A percentile compares a stretch with the other conserved stretches of the same genome.
These are phyloP conservation scores for Peronospora destructor DNA, from an alignment of 352 stramenopile species.

Conservation along the genomic window DNA sequence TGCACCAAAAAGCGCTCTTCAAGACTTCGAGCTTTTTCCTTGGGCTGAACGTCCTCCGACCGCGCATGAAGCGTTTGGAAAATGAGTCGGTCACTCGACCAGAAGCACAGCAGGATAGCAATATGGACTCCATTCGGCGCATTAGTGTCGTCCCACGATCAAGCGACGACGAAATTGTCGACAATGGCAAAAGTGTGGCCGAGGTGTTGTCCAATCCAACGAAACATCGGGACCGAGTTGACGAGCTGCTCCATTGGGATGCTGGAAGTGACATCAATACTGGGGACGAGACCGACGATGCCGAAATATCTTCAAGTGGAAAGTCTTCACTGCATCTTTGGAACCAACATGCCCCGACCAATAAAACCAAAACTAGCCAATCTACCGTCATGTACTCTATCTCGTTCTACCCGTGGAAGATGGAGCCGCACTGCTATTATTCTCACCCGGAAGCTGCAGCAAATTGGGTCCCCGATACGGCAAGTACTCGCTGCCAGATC, in stretches of 20 bases:
- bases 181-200: constrained; percentile 1
- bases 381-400: constrained; percentile 57
- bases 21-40: constrained; percentile 27
- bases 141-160: constrained; percentile 10
- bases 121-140: constrained; percentile 13
- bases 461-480: constrained; percentile 66
- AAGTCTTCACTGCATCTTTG: constrained; percentile 14
- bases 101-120: constrained; percentile 12
- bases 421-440: constrained; percentile 60
- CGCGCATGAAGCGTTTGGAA: constrained; percentile 4
- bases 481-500: constrained; percentile 55
- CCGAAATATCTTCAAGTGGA: constrained; percentile 4
- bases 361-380: constrained; percentile 11
- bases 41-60: constrained; percentile 19
- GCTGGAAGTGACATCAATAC: constrained; percentile 3
- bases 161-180: constrained; percentile 7
- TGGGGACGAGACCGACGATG: constrained; percentile 11
- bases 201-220: constrained; percentile 10
- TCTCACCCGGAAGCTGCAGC: constrained; percentile 58
- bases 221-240: neutral
- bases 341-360: constrained; percentile 15
- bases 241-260: neutral
- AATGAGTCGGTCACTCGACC: constrained; percentile 6
- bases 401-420: constrained; percentile 73
- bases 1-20: constrained; percentile 2